Base-by-base conservation (phyloP, 768 basidiomycete species). In the Xerocomellus dryophilus region DNA sequence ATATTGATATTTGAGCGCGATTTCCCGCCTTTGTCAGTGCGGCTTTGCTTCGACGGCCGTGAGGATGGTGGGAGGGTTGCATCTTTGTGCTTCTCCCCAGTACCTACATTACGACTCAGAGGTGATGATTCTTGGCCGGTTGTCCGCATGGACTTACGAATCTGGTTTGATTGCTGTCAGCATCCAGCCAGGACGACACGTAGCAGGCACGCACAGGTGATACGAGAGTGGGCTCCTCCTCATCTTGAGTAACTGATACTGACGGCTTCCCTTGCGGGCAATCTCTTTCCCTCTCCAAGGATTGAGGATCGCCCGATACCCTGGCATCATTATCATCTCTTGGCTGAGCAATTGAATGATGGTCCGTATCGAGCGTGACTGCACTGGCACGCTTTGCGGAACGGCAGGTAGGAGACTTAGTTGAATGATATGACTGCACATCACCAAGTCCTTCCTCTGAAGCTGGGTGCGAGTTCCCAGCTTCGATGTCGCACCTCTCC, bases 1-100 rank as follows among this genome's bases (percentile, higher is more conserved):
- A 93, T 81, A 59, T 93, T 94, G 44, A 82, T 74, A 57, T 78
- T 80, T 27, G 72, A 54, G 29, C 71, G 66, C 7, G 48, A 51
- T 35, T 54, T 61, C 15, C 47, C 52, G 10, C 54, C 29, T n/a
- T 47, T 50, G 17, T 47, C 49, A 7, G 56, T 51, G 31, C 69
- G 58, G 27, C 46, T 58, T 40, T 62, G 60, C 38, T 71, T 67
- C 25, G 63, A 62, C 12, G 61, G 43, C 32, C 67, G 59, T 18
- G 58, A 46, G 20, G 55, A 48, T 10, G 35, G 38, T 15, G 47
- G 36, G 7, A 35, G 40, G 21, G 49, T 25, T 12, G 51, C 29
- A 25, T 46, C 35, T 49, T 58, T 60, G 36, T 63, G 60, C 31
- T 65, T 64, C 50, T 60, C 50, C 34, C 54, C 40, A 51, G 38